A percentile compares a stretch with the other conserved stretches of the same genome.
Conservation (phyloP, 2,329 filamentous ascomycete species). For the Ophiosphaerella narmari region DNA sequence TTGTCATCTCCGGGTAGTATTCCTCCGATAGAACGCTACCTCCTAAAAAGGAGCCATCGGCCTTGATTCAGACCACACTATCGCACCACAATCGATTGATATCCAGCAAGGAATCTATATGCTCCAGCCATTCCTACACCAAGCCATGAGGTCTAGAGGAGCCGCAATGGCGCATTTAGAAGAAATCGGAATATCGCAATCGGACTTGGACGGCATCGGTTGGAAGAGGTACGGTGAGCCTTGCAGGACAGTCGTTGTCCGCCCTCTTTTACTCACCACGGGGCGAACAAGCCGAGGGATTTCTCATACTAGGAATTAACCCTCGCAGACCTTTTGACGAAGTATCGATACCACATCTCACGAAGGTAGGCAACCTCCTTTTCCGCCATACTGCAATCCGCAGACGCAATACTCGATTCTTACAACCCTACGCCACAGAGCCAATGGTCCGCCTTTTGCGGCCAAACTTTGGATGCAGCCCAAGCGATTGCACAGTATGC, state of each 20-base stretch:
- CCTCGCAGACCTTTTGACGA: conserved; percentile 46
- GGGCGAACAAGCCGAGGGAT: conserved; percentile 44
- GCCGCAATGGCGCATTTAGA: conserved; percentile 34
- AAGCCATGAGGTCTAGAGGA: conserved; percentile 31
- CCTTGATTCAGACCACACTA: conserved; percentile 24
- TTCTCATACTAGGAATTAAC: conserved; percentile 48
- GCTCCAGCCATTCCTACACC: conserved; percentile 31
- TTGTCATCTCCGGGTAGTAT: conserved; percentile 21
- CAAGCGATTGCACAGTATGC: conserved; percentile 52
- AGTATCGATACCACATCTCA: conserved; percentile 43
- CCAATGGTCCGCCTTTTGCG: conserved; percentile 21
- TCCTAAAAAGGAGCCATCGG: conserved; percentile 35
- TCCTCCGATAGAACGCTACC: conserved; percentile 15
- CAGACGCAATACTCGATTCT: conserved; percentile 44
- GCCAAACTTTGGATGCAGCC: conserved; percentile 39
- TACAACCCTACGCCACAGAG: conserved; percentile 14
- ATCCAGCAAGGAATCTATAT: conserved; percentile 22
- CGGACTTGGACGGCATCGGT: conserved; percentile 30
- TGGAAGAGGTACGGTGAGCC: conserved; percentile 44
- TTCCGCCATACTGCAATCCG: conserved; percentile 50
- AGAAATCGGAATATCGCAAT: conserved; percentile 32
- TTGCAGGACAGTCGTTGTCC: conserved; percentile 40
- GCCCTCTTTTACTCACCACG: conserved; percentile 44
- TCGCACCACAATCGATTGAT: conserved; percentile 33
- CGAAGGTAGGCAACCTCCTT: conserved; percentile 54